A percentile compares a stretch with the other conserved stretches of the same genome.
Evolutionary conservation across 371 early-diverging fungal genomes (phyloP).

Genomic region (Rhizopus arrhizus): DNA sequence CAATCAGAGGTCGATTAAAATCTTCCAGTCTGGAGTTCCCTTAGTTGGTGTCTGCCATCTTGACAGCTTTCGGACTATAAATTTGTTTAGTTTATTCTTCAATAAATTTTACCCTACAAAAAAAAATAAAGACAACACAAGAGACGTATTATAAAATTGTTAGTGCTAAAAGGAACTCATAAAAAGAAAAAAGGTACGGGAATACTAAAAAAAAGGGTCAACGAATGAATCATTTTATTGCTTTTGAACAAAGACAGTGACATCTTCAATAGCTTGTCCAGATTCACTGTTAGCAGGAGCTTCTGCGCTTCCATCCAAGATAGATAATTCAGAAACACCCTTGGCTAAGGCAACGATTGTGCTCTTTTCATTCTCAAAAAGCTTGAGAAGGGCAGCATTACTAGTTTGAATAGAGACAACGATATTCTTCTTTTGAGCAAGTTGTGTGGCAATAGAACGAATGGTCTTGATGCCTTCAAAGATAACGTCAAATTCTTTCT

Average conservation of each 20-base stretch:
- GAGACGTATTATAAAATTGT: too few species aligned
- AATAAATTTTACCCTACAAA: too few species aligned
- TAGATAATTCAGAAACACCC: constrained; percentile 66
- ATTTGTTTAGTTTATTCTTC: too few species aligned
- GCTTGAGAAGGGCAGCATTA: constrained; percentile 22
- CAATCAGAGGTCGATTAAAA: too few species aligned
- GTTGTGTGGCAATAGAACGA: constrained; percentile 66
- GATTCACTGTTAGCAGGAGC: constrained; percentile 79
- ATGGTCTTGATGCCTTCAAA: constrained; percentile 75
- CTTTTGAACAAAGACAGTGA: constrained; percentile 38
- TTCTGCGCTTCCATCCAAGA: constrained; percentile 46
- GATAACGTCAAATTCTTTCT: constrained; percentile 77
- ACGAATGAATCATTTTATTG: constrained; percentile 9
- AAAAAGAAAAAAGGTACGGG: neutral
- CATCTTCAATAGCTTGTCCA: constrained; percentile 27
- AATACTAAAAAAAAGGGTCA: neutral
- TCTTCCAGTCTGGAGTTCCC: too few species aligned
- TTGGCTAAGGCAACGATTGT: constrained; percentile 73
- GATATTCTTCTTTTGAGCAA: constrained; percentile 43
- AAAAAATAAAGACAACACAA: too few species aligned
- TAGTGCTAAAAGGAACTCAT: neutral
- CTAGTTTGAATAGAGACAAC: constrained; percentile 35
- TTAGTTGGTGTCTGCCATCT: too few species aligned
- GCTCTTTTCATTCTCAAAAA: constrained; percentile 52
- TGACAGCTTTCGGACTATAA: too few species aligned